Conservation (phyloP, 129 eudicot genomes). For the carrot (Daucus carota) region DNA sequence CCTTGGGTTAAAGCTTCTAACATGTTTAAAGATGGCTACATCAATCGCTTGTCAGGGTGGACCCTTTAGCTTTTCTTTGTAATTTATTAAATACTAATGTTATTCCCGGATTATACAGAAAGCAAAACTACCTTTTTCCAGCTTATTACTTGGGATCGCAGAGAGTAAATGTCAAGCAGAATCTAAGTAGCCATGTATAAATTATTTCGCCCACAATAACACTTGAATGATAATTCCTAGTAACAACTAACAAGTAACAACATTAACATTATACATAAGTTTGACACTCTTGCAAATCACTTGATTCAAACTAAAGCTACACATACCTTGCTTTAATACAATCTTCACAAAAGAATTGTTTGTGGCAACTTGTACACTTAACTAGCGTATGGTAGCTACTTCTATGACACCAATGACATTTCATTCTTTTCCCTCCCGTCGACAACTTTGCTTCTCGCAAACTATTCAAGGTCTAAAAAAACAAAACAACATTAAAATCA, state of each 20-base stretch:
- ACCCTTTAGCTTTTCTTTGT: background rate
- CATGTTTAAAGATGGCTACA: too few species aligned
- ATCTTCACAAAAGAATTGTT: conserved; percentile 59
- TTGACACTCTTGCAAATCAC: background rate
- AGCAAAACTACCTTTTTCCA: background rate
- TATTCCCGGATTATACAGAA: background rate
- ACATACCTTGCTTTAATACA: conserved; percentile 71
- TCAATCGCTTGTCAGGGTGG: too few species aligned
- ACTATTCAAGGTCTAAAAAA: conserved; percentile 29
- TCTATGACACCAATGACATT: conserved; percentile 91
- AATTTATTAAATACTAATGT: background rate
- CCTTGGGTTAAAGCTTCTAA: too few species aligned
- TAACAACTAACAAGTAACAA: background rate
- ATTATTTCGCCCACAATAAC: background rate
- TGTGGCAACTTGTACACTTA: conserved; percentile 73
- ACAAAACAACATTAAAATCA: conserved; percentile 9
- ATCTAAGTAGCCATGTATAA: background rate
- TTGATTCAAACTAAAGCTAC: background rate
- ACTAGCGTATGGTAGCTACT: conserved; percentile 41
- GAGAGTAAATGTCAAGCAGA: background rate
- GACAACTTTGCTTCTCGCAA: conserved; percentile 23
- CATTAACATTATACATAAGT: background rate
- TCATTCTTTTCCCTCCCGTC: conserved; percentile 42
- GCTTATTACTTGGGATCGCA: background rate
- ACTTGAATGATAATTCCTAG: background rate